These are phyloP conservation scores for Phanerochaete carnosa DNA, from an alignment of 768 basidiomycete species.

Conservation along the genomic window DNA sequence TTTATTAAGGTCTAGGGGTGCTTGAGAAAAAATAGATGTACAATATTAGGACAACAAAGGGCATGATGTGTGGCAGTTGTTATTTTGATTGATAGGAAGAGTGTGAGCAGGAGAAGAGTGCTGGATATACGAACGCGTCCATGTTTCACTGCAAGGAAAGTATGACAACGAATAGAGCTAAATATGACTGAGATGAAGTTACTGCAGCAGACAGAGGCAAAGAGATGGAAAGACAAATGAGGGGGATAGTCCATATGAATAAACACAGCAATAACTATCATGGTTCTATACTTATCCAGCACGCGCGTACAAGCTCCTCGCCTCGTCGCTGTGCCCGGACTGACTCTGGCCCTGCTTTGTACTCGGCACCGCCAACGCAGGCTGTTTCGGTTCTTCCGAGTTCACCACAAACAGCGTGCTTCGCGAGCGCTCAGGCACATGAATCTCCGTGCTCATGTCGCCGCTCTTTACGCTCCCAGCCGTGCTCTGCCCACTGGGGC, in stretches of 20 bases:
- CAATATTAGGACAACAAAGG: neutral
- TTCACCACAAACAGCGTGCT: constrained; percentile 12
- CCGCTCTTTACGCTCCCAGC: neutral
- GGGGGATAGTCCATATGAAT: neutral
- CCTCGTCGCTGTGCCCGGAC: neutral
- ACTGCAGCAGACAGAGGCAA: neutral
- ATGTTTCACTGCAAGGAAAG: neutral
- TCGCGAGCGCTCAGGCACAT: neutral
- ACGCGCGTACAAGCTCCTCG: neutral
- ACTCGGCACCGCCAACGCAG: neutral
- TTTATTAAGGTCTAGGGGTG: no score
- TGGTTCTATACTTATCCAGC: constrained; percentile 1
- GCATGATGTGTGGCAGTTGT: neutral
- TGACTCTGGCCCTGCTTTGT: neutral
- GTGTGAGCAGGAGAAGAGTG: no score
- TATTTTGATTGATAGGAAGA: neutral
- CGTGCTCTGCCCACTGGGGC: neutral
- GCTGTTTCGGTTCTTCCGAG: neutral
- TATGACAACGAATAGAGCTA: neutral
- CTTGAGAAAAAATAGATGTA: neutral
- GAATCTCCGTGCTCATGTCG: neutral
- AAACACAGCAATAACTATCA: neutral
- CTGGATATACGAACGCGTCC: neutral
- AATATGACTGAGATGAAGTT: constrained; percentile 1
- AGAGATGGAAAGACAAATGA: neutral